Conservation (phyloP, 2,329 filamentous ascomycete species). For the Nemania diffusa region DNA sequence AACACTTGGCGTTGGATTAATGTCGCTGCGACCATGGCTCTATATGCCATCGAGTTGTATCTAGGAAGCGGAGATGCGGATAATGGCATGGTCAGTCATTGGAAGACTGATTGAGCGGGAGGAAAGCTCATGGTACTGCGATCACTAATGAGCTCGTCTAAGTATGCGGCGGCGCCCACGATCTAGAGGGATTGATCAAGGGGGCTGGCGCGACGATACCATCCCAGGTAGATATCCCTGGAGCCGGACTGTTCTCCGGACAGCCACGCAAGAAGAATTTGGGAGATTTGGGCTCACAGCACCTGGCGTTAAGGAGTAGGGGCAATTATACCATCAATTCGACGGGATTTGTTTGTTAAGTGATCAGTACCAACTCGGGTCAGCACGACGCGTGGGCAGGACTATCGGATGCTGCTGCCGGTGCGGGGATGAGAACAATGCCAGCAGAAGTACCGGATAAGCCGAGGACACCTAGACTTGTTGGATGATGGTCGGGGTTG, state of each 20-base stretch:
- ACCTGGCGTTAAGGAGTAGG: conserved; percentile 49
- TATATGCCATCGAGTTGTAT: conserved; percentile 92
- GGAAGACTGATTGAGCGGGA: conserved; percentile 81
- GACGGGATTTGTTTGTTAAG: conserved; percentile 45
- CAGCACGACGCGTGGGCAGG: conserved; percentile 15
- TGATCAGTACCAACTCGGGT: conserved; percentile 25
- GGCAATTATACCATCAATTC: conserved; percentile 49
- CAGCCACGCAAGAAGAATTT: conserved; percentile 39
- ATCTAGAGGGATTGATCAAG: conserved; percentile 5
- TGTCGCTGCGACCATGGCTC: conserved; percentile 83
- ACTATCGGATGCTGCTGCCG: background rate
- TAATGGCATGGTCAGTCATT: conserved; percentile 77
- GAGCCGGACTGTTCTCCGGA: conserved; percentile 31
- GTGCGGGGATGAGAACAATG: conserved; percentile 1
- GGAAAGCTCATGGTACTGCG: background rate
- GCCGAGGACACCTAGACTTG: conserved; percentile 12
- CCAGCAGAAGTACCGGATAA: conserved; percentile 25
- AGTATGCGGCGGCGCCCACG: conserved; percentile 13
- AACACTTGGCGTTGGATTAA: conserved; percentile 96
- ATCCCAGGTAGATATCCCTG: conserved; percentile 18
- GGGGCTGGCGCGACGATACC: background rate
- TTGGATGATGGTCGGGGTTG: conserved; percentile 29
- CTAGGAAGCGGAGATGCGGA: conserved; percentile 86
- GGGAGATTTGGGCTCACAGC: conserved; percentile 47
- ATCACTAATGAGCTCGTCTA: conserved; percentile 26